Percentiles rank a stretch among this genome's conserved stretches.
Evolutionary conservation across 306 rosid species (phyloP).

Genomic region (Ammopiptanthus mongolicus): DNA sequence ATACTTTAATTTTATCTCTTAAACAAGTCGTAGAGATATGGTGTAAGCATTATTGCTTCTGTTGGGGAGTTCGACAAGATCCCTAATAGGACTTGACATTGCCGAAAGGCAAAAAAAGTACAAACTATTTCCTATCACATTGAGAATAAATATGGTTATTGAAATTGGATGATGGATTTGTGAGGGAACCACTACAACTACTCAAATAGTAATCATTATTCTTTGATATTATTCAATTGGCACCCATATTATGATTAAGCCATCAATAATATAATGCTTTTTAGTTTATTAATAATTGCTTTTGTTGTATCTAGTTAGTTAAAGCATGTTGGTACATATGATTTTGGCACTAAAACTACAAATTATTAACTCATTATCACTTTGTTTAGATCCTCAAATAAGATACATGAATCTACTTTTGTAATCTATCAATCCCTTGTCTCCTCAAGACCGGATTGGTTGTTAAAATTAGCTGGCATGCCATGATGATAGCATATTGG

Average conservation of each 20-base stretch:
- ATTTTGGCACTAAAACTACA: slow-evolving; percentile 4
- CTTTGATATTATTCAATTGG: neutral
- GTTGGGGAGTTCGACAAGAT: neutral
- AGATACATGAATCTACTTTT: too few species aligned
- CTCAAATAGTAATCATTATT: neutral
- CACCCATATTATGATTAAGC: neutral
- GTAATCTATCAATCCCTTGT: too few species aligned
- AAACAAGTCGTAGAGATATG: too few species aligned
- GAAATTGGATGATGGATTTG: slow-evolving; percentile 19
- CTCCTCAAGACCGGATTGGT: too few species aligned
- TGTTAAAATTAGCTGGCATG: too few species aligned
- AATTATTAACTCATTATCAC: slow-evolving; percentile 1
- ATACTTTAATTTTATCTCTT: too few species aligned
- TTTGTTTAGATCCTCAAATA: neutral
- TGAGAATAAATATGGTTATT: neutral
- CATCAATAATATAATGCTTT: neutral
- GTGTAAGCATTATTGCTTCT: too few species aligned
- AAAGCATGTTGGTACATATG: neutral
- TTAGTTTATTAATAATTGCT: neutral
- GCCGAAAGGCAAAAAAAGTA: slow-evolving; percentile 16
- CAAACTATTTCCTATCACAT: neutral
- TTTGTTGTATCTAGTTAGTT: neutral
- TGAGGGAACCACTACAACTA: slow-evolving; percentile 18
- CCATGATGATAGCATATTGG: too few species aligned
- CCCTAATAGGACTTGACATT: neutral